Evolutionary conservation across 2,329 filamentous ascomycete species (phyloP), one percentile per base, ranked within the genome.

Genomic region (Calonectria fujianensis): DNA sequence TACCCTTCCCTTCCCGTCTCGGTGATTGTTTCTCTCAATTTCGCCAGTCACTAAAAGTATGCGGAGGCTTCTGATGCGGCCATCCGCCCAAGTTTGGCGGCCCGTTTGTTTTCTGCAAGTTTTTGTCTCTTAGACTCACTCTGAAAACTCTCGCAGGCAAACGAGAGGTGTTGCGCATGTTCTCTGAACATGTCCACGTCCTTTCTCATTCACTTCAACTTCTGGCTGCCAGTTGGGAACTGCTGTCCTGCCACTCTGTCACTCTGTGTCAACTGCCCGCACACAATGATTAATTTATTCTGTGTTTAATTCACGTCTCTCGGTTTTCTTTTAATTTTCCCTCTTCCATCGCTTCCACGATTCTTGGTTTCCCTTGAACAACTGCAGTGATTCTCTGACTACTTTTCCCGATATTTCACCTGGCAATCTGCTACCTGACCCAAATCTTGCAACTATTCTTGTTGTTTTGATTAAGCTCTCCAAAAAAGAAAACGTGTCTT

Each of bases 221-320:
- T 72, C 63, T 65, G 27, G 32, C 24, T 45, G 45, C 68, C 48
- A 76, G 41, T 67, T 61, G 66, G 48, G 50, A 69, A 74, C 48
- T 39, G 66, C 31, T 48, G 45, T 65, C 63, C 45, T 41, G 51
- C 27, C 74, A 57, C 16, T n/a, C 45, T 27, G n/a, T 4, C 74
- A 51, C 20, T 24, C 48, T 27, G 14, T 8, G 35, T 41, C 57
- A 63, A 63, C 57, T 63, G 57, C 3, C 37, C 7, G 14, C 37
- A 27, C 6, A n/a, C 13, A 11, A 16, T 20, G 10, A 11, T 41
- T 27, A 1, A 11, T 41, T 39, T n/a, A 20, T 27, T 27, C 45
- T 29, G 35, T 16, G 27, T 77, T 35, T 27, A 59, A 57, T 52
- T 13, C n/a, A n/a, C 24, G 31, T 41, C 11, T 37, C 27, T 48